These are phyloP conservation scores for Eleusine coracana DNA, from an alignment of 176 grass and related monocot genomes.

Conservation along the genomic window DNA sequence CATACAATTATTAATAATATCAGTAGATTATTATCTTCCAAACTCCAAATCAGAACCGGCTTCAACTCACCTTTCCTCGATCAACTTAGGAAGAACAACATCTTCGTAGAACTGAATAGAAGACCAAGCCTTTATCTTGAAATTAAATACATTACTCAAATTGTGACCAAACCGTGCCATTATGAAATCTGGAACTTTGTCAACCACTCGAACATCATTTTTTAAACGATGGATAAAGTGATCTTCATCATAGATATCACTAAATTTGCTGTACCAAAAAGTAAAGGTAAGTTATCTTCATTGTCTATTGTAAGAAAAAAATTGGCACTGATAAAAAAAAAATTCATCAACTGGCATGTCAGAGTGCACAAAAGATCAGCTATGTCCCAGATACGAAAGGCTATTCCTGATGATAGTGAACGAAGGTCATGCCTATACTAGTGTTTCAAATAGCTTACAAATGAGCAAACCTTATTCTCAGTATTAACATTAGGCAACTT, in stretches of 20 bases:
- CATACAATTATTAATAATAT: constrained; percentile 14
- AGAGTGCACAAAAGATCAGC: neutral
- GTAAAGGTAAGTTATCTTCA: constrained; percentile 21
- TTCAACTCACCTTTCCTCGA: constrained; percentile 85
- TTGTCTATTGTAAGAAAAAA: neutral
- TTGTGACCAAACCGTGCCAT: constrained; percentile 93
- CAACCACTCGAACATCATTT: constrained; percentile 84
- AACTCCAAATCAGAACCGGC: constrained; percentile 27
- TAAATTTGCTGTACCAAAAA: constrained; percentile 83
- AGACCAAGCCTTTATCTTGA: constrained; percentile 98
- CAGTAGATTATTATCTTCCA: constrained; percentile 5
- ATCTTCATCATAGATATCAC: constrained; percentile 91
- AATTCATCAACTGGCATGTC: neutral
- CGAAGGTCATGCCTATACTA: neutral
- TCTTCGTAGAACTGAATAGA: constrained; percentile 83
- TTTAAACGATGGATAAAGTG: constrained; percentile 78
- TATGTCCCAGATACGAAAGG: constrained; percentile 2
- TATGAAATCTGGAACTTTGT: constrained; percentile 88
- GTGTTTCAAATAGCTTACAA: neutral
- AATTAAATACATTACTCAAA: constrained; percentile 94
- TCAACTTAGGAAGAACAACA: constrained; percentile 83
- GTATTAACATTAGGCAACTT: neutral
- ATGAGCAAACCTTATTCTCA: neutral
- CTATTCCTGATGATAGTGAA: neutral
- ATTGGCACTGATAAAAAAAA: neutral